phyloP scores from a whole-genome alignment of 768 basidiomycete species.

The Tricholoma flavovirens region DNA sequence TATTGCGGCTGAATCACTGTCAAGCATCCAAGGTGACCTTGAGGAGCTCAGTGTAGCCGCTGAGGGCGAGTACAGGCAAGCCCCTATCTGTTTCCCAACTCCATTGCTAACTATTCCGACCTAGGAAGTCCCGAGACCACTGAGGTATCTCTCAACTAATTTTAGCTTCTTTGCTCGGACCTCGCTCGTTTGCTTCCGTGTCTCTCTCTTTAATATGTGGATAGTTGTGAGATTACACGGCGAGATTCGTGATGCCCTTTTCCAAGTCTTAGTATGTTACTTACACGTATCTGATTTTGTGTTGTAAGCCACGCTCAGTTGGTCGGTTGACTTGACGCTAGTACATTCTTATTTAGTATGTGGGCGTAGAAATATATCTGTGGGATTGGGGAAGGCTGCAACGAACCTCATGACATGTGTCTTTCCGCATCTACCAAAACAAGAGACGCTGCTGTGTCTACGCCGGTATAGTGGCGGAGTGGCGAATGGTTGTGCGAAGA shows the following conservation, averaged over 20 bases:
- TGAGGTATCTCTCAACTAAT: conserved; percentile 48
- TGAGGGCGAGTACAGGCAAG: conserved; percentile 89
- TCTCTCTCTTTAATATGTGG: neutral
- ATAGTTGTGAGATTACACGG: neutral
- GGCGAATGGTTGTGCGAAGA: no score
- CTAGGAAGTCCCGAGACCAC: conserved; percentile 86
- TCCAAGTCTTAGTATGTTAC: neutral
- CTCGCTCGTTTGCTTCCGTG: neutral
- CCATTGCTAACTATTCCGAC: neutral
- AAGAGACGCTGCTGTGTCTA: no score
- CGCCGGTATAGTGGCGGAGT: no score
- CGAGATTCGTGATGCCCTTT: neutral
- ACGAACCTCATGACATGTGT: no score
- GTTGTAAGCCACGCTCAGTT: no score
- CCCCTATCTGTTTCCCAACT: neutral
- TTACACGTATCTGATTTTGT: neutral
- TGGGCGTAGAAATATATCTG: neutral
- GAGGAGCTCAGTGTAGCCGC: conserved; percentile 91
- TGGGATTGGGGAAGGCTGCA: neutral
- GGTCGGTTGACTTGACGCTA: neutral
- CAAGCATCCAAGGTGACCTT: conserved; percentile 83
- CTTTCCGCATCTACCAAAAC: no score
- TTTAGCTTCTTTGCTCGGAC: neutral
- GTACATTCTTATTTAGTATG: neutral
- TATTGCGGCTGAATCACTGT: conserved; percentile 73